Evolutionary conservation across 108 stramenopile species (phyloP), one percentile per base, ranked within the genome.

Genomic region (Skeletonema potamos): DNA sequence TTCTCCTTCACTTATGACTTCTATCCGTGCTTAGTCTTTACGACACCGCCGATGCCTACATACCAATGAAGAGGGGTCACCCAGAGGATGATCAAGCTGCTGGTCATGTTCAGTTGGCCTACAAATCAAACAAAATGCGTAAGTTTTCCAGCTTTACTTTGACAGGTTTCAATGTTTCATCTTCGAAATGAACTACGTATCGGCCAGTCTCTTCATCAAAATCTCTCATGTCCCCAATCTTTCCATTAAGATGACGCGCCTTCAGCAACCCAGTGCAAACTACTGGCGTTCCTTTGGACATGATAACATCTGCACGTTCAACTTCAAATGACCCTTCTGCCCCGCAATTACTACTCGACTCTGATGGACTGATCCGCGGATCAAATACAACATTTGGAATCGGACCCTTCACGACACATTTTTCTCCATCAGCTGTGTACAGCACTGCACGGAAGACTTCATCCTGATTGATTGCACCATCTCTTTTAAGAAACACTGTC

Each of bases 101-200:
- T n/a, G n/a, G n/a, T n/a, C n/a, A n/a, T n/a, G n/a, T n/a, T n/a
- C n/a, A 39, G 37, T 39, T 15, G 37, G 2, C 18, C 27, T 26
- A 30, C 55, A 56, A 56, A 26, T 56, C 55, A 30, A 56, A 56
- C 17, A 22, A 11, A 56, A 56, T 56, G 55, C 55, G 55, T 13
- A 56, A 3, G 17, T 56, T 56, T 17, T 56, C 55, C 15, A 12
- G 26, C 55, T 56, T 56, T 7, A 56, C 55, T 17, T 12, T 27
- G 55, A 26, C 27, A 26, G 55, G 55, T 13, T 56, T 56, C 18
- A 56, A 30, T 13, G 10, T 30, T 30, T 22, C 55, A 30, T 57
- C 56, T 57, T 57, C 56, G 4, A 57, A 57, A 57, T 29, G 56
- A 57, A 57, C 20, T 3, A 12, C 5, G 5, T 57, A 57, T 12